Evolutionary conservation across 805 yeast species (phyloP), one percentile per base, ranked within the genome.

Genomic region (Candida saitoana): DNA sequence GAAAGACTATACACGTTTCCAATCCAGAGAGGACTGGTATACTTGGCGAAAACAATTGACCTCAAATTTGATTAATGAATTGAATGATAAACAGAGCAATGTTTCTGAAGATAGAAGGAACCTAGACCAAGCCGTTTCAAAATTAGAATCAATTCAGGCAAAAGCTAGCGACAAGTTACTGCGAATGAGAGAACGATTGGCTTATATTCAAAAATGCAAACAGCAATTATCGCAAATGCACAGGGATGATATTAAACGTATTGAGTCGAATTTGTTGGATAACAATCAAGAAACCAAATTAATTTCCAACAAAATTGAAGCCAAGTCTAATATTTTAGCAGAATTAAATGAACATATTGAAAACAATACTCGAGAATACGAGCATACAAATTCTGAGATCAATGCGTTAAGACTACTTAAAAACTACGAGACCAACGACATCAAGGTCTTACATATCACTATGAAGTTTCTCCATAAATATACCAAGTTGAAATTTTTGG

Each of bases 11-110:
- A 68, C 85, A 1, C 65, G 79, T 22, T 63, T 71, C 22, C 77
- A 76, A 50, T 77, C 86, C 0, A 69, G 65, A 44, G 71, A 69
- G 30, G 73, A 74, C 0, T 82, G 87, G 86, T 77, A 76, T 49
- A 74, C 71, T 38, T 82, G 87, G 88, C 62, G 86, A 45, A 55
- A 65, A 9, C 76, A 77, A 46, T 68, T 80, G 36, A 52, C 75
- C 4, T 62, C 65, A 18, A 79, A 77, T 32, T 61, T 80, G 12
- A 51, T 71, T 24, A 56, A 49, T 14, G 65, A 65, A 31, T 48
- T 69, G 16, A 46, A 54, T 18, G 47, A 37, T 20, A 43, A 42
- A 8, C 27, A 41, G 5, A 35, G 44, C n/a, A 25, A 29, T 9
- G 31, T 38, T 5, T 34, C 47, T 17, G 39, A 47, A 9, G 48